These are phyloP conservation scores for Fusarium oligoseptatum DNA, from an alignment of 2,329 filamentous ascomycete species.

Conservation along the genomic window DNA sequence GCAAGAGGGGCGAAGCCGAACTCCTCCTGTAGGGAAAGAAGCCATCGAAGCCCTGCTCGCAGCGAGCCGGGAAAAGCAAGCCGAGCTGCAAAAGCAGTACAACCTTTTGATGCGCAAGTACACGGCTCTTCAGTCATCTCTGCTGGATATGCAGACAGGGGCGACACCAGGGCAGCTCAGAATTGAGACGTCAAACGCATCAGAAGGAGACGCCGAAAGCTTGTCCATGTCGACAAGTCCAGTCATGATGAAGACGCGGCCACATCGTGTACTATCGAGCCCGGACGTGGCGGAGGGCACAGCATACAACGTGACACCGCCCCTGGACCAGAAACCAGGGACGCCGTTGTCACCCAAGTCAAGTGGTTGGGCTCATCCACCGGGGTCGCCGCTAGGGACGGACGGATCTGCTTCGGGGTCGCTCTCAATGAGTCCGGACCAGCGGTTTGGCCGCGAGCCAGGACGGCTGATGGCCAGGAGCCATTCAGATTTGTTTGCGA, in stretches of 20 bases:
- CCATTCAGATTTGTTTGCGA: constrained; percentile 49
- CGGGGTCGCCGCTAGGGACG: constrained; percentile 55
- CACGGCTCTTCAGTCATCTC: constrained; percentile 63
- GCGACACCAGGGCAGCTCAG: constrained; percentile 37
- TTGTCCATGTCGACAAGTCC: constrained; percentile 56
- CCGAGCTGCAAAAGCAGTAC: constrained; percentile 67
- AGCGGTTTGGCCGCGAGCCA: constrained; percentile 60
- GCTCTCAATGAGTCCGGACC: constrained; percentile 53
- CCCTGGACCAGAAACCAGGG: constrained; percentile 53
- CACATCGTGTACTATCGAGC: constrained; percentile 60
- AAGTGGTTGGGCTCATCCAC: constrained; percentile 50
- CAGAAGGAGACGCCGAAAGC: constrained; percentile 51
- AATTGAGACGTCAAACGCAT: constrained; percentile 38
- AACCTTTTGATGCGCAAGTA: constrained; percentile 65
- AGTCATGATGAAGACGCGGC: constrained; percentile 52
- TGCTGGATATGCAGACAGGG: constrained; percentile 62
- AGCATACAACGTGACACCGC: constrained; percentile 59
- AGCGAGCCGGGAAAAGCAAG: constrained; percentile 66
- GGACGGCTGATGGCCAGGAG: constrained; percentile 35
- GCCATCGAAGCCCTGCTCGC: constrained; percentile 61
- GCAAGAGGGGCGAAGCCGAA: constrained; percentile 45
- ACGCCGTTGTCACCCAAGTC: constrained; percentile 47
- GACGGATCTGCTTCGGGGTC: constrained; percentile 48
- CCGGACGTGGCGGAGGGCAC: constrained; percentile 58
- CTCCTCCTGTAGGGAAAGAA: constrained; percentile 49